These are phyloP conservation scores for Epichloe gansuensis DNA, from an alignment of 2,329 filamentous ascomycete species.

Conservation along the genomic window DNA sequence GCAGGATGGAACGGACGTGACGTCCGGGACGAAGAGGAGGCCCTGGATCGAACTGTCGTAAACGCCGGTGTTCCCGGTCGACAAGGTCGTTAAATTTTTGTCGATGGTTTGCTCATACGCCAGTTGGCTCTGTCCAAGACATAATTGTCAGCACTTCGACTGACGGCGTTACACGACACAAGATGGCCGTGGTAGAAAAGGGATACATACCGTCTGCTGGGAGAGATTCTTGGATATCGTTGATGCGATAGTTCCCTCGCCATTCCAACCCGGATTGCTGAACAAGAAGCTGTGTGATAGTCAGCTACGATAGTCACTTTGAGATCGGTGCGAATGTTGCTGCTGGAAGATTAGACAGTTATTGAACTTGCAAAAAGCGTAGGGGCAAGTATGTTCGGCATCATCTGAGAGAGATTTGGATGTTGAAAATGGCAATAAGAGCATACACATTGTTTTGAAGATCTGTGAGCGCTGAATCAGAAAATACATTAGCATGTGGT, in stretches of 20 bases:
- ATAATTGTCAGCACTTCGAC: not conserved
- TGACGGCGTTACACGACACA: not conserved
- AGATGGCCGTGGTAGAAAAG: not conserved
- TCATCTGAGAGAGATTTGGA: not conserved
- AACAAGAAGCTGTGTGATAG: slow-evolving; percentile 38
- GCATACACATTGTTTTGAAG: slow-evolving; percentile 40
- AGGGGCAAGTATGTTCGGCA: not conserved
- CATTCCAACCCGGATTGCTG: slow-evolving; percentile 45
- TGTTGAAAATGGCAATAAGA: not conserved
- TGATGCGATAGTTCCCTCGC: slow-evolving; percentile 35
- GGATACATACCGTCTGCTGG: slow-evolving; percentile 36
- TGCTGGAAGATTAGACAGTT: not conserved
- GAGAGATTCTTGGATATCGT: slow-evolving; percentile 47
- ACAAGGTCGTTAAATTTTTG: slow-evolving; percentile 62
- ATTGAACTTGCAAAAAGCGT: not conserved
- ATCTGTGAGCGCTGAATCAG: slow-evolving; percentile 32
- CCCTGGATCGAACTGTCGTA: slow-evolving; percentile 56
- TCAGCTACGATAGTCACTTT: slow-evolving; percentile 2
- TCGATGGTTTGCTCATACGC: slow-evolving; percentile 39
- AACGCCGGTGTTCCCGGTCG: slow-evolving; percentile 49
- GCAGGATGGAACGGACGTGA: slow-evolving; percentile 49
- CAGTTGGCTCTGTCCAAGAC: slow-evolving; percentile 26
- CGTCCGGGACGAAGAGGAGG: slow-evolving; percentile 72
- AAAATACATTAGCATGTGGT: slow-evolving; percentile 3
- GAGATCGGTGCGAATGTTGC: not conserved